Evolutionary conservation across 2,329 filamentous ascomycete species (phyloP), one percentile per base, ranked within the genome.

Genomic region (Cordyceps tenuipes): DNA sequence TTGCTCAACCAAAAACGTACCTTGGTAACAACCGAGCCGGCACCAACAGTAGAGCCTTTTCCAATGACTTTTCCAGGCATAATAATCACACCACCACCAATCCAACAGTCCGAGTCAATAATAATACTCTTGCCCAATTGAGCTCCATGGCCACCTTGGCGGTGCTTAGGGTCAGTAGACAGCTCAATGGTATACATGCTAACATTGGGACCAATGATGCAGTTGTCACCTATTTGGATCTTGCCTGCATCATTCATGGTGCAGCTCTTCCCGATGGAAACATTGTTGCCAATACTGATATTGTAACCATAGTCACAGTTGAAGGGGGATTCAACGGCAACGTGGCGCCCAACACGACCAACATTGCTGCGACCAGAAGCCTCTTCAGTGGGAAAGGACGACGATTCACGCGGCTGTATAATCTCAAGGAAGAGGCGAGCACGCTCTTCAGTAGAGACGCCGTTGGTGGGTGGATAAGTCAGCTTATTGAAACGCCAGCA

Each of bases 261-360:
- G 72, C 92, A 97, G 68, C 90, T 89, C 59, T 89, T 83, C 19
- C 88, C 90, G 65, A 99, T 89, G 59, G 87, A 83, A 3, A 95
- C 90, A 64, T 94, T 87, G 66, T 92, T 87, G 13, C 90, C 92
- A 65, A 99, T 89, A 52, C 83, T 82, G 67, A 97, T 88, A 71
- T 99, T 97, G 76, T 96, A 97, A 0, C 94, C 94, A 68, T 97
- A 97, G 68, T 97, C 91, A 71, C 93, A 97, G 51, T 82, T 86
- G 72, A 99, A 97, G 0, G 93, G 93, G 3, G 89, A 85, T 68
- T 96, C 91, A 29, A 99, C 88, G 47, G 87, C 79, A 5, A 90
- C 87, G 59, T 87, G 84, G 17, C 86, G 82, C n/a, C 90, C 90
- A 5, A 94, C 82, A 26, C 79, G 82, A 60, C 83, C 89, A 59